These are phyloP conservation scores for Xylaria flabelliformis DNA, from an alignment of 495 filamentous ascomycete species.

Conservation along the genomic window DNA sequence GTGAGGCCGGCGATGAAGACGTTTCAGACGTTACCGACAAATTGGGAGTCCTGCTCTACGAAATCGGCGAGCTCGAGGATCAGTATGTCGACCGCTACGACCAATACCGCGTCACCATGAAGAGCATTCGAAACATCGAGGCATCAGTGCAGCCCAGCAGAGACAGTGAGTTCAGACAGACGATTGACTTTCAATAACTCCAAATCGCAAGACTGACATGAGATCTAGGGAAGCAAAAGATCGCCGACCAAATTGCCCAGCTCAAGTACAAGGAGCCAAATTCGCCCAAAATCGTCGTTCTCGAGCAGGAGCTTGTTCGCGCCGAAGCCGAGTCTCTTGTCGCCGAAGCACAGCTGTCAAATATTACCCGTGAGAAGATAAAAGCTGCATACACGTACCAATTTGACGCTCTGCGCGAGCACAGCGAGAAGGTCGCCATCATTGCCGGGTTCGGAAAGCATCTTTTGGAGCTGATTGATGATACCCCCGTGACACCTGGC, in stretches of 20 bases:
- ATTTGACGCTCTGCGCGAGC: conserved; percentile 95
- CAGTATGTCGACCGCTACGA: conserved; percentile 98
- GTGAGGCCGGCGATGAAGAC: conserved; percentile 94
- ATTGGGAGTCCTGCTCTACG: conserved; percentile 95
- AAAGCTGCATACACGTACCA: conserved; percentile 98
- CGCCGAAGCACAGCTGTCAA: conserved; percentile 95
- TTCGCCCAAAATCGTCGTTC: conserved; percentile 94
- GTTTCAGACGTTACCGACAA: conserved; percentile 99
- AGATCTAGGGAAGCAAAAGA: conserved; percentile 91
- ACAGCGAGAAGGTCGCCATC: conserved; percentile 97
- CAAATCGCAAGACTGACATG: conserved; percentile 11
- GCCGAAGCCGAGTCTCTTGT: conserved; percentile 98
- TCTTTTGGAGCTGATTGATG: conserved; percentile 91
- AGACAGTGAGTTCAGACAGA: conserved; percentile 72
- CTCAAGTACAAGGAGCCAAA: conserved; percentile 99
- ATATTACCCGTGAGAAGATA: conserved; percentile 99
- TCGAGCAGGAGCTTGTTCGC: conserved; percentile 98
- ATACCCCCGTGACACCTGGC: conserved; percentile 94
- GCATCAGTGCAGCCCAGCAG: conserved; percentile 96
- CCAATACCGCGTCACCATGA: conserved; percentile 98
- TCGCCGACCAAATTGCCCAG: conserved; percentile 97
- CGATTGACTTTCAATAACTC: neutral
- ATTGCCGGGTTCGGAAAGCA: conserved; percentile 98
- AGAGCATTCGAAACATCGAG: conserved; percentile 99
- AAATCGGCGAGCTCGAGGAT: conserved; percentile 98